Evolutionary conservation across 1,139 yeast genomes (phyloP).

Genomic region (Debaryomyces sp.): DNA sequence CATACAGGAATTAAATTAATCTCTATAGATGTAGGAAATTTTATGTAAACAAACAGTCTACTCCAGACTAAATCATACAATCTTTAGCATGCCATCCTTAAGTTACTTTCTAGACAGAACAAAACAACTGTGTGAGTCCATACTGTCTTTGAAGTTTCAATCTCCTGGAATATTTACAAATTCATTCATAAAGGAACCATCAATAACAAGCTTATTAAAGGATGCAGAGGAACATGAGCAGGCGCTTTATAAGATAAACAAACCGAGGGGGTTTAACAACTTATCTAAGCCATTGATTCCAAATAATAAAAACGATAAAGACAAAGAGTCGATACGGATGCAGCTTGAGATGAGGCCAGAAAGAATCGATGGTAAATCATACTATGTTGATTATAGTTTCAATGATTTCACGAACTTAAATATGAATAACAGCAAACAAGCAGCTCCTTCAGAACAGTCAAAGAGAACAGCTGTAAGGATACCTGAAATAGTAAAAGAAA

Average conservation of each 20-base stretch:
- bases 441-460: slow-evolving; percentile 7
- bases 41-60: slow-evolving; percentile 5
- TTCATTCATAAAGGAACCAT: slow-evolving; percentile 57
- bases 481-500: slow-evolving; percentile 20
- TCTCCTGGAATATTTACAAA: slow-evolving; percentile 68
- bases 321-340: slow-evolving; percentile 2
- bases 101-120: slow-evolving; percentile 27
- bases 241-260: slow-evolving; percentile 46
- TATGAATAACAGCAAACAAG: slow-evolving; percentile 9
- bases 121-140: slow-evolving; percentile 22
- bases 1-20: slow-evolving; percentile 4
- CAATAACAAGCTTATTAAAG: slow-evolving; percentile 57
- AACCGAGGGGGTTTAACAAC: slow-evolving; percentile 7
- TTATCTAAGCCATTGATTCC: background rate
- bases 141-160: slow-evolving; percentile 42
- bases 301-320: background rate
- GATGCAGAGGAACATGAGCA: slow-evolving; percentile 62
- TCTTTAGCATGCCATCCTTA: slow-evolving; percentile 23
- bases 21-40: background rate
- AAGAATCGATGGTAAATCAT: slow-evolving; percentile 41
- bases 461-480: slow-evolving; percentile 27
- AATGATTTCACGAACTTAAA: slow-evolving; percentile 16
- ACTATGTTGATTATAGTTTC: slow-evolving; percentile 27
- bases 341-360: slow-evolving; percentile 27
- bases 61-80: background rate